Base-by-base conservation (phyloP, 768 basidiomycete species). In the Tulasnella calospora region DNA sequence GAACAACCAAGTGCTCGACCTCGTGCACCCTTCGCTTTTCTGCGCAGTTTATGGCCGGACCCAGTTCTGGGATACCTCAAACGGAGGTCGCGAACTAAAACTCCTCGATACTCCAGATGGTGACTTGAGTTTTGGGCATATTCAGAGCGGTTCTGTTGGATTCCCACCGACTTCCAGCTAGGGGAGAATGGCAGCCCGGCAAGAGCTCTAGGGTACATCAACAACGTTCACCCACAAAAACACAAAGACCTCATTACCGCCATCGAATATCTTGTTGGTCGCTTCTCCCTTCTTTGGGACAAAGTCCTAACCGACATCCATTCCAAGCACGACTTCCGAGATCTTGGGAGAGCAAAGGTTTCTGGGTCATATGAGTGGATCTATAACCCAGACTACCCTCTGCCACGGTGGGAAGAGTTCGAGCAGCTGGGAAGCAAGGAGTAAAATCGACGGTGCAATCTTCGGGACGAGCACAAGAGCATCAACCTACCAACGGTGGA, bases 31-130 rank as follows among this genome's bases (percentile, higher is more conserved):
- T 7, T 67, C 61, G 2, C 33, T 67, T 4, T 67, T 67, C 30
- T 67, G 61, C 15, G 61, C 30, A 5, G 61, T 33, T 27, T 33
- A 67, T 13, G 61, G 33, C 13, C 61, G 61, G n/a, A 67, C 61
- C 33, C 30, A 33, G n/a, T 76, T 86, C 75, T 55, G 80, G 74
- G 27, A 27, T 17, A 17, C 35, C n/a, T 23, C 73, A 15, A n/a
- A 19, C 13, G 30, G 10, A 55, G 2, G 12, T 15, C 27, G 40
- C 8, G 3, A 6, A 1, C 15, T 40, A 5, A 19, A 41, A 44
- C 21, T 9, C 5, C 61, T 40, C n/a, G 23, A 30, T 19, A 7
- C 12, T 4, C 67, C 77, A 7, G 21, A 38, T 33, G 38, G 7
- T 1, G 41, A 61, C 38, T 5, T 38, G 30, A 36, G 41, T 9